phyloP scores from a whole-genome alignment of 768 basidiomycete genomes.

The Saitozyma podzolica region DNA sequence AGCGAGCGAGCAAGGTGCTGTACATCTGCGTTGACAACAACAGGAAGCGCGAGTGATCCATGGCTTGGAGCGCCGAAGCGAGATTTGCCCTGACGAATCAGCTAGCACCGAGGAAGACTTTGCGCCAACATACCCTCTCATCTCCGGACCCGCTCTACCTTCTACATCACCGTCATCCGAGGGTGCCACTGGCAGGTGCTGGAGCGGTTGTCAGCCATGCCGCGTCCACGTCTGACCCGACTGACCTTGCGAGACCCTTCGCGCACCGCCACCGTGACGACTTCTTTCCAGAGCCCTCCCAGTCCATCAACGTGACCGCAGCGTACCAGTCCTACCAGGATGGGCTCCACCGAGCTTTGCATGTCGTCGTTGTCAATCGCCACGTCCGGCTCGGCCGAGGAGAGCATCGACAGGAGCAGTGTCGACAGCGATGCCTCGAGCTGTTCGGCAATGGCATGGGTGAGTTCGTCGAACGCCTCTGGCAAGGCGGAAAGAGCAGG shows the following conservation, averaged over 20 bases:
- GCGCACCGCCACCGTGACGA: constrained; percentile 36
- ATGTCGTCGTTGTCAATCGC: constrained; percentile 26
- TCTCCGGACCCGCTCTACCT: constrained; percentile 35
- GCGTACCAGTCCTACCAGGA: constrained; percentile 73
- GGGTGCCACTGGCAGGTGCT: constrained; percentile 65
- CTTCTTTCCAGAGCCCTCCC: constrained; percentile 49
- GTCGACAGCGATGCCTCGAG: constrained; percentile 36
- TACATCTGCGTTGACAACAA: constrained; percentile 65
- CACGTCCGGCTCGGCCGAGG: constrained; percentile 10
- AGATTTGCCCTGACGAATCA: constrained; percentile 51
- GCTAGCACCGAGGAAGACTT: neutral
- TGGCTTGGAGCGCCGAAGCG: constrained; percentile 63
- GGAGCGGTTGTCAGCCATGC: constrained; percentile 11
- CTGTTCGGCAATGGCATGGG: constrained; percentile 31
- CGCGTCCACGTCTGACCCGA: neutral
- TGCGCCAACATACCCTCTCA: constrained; percentile 39
- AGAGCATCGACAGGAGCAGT: constrained; percentile 23
- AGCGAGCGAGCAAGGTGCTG: constrained; percentile 62
- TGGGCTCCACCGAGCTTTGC: constrained; percentile 59
- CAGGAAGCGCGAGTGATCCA: constrained; percentile 71
- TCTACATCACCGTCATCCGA: constrained; percentile 61
- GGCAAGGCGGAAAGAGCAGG: constrained; percentile 35
- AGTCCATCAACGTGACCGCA: constrained; percentile 47
- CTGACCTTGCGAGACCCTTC: constrained; percentile 46
- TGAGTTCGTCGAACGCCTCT: constrained; percentile 17